A percentile compares a stretch with the other conserved stretches of the same genome.
phyloP scores from a whole-genome alignment of 2,329 filamentous ascomycete genomes.

The Calonectria pteridis region DNA sequence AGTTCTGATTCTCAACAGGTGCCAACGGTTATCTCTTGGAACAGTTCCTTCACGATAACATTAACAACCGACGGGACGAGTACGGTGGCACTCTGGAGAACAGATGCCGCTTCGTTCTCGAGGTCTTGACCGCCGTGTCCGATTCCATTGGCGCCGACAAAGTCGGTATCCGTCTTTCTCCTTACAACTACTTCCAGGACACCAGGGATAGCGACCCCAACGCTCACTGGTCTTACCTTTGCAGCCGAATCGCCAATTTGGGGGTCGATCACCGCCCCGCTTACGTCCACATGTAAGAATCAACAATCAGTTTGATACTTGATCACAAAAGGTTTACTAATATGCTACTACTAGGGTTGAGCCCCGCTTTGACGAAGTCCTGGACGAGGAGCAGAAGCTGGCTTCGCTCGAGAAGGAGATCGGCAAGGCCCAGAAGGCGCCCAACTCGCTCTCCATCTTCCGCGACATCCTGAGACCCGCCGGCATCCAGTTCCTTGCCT shows the following conservation, averaged over 20 bases:
- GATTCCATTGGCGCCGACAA: conserved; percentile 37
- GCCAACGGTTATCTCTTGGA: conserved; percentile 40
- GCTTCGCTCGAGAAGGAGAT: conserved; percentile 47
- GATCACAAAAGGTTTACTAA: background rate
- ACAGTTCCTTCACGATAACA: conserved; percentile 36
- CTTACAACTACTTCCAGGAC: conserved; percentile 50
- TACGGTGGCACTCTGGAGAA: conserved; percentile 38
- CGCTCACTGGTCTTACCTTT: conserved; percentile 53
- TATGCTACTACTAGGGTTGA: conserved; percentile 51
- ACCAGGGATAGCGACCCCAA: conserved; percentile 47
- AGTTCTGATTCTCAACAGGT: conserved; percentile 6
- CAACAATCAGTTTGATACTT: rapidly evolving
- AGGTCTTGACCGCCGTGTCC: conserved; percentile 32
- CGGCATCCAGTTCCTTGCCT: conserved; percentile 61
- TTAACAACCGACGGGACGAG: conserved; percentile 35
- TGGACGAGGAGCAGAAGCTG: conserved; percentile 59
- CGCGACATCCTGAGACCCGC: conserved; percentile 53
- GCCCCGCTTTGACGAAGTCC: conserved; percentile 60
- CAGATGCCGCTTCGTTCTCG: conserved; percentile 35
- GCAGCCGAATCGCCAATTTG: conserved; percentile 49
- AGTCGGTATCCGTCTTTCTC: conserved; percentile 37
- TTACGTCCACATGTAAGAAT: conserved; percentile 60
- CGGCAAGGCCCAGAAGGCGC: conserved; percentile 27
- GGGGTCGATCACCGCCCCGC: conserved; percentile 49
- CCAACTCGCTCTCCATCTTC: conserved; percentile 55